phyloP scores from a whole-genome alignment of 352 stramenopile species.

The Phytopythium vexans region DNA sequence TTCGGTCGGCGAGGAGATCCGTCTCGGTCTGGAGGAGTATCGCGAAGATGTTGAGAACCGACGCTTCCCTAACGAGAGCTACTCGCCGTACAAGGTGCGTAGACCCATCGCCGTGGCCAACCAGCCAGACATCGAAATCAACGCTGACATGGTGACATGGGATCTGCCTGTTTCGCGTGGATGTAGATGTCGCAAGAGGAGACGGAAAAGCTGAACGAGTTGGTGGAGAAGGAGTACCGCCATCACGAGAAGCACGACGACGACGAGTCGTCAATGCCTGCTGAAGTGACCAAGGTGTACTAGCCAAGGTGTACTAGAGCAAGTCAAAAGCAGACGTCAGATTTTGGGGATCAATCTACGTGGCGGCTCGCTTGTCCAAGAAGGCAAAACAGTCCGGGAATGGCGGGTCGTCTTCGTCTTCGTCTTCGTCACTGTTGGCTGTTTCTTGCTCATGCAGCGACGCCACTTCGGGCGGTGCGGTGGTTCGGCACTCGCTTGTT shows the following conservation, averaged over 20 bases:
- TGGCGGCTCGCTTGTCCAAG: conserved; percentile 27
- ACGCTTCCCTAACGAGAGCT: conserved; percentile 92
- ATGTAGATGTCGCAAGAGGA: conserved; percentile 79
- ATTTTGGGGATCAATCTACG: not conserved
- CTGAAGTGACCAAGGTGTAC: conserved; percentile 82
- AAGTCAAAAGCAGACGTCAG: too few species aligned
- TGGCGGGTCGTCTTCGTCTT: conserved; percentile 31
- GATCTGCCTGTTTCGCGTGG: conserved; percentile 5
- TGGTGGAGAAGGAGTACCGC: conserved; percentile 61
- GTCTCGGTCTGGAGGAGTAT: conserved; percentile 94
- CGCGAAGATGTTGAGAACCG: conserved; percentile 95
- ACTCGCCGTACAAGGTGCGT: conserved; percentile 92
- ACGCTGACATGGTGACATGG: conserved; percentile 1
- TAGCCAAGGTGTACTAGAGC: conserved; percentile 13
- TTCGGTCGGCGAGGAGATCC: conserved; percentile 92
- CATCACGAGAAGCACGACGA: conserved; percentile 18
- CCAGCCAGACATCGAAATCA: too few species aligned
- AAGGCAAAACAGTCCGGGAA: conserved; percentile 76
- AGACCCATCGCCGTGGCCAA: too few species aligned
- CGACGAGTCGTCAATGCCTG: conserved; percentile 24
- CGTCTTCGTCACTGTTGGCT: conserved; percentile 9
- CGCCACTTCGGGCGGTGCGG: conserved; percentile 12
- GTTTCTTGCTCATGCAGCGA: conserved; percentile 1
- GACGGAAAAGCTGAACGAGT: conserved; percentile 58
- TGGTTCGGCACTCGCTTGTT: conserved; percentile 51